Conservation (phyloP, 257 asterid genomes). For the Jasminum sambac region DNA sequence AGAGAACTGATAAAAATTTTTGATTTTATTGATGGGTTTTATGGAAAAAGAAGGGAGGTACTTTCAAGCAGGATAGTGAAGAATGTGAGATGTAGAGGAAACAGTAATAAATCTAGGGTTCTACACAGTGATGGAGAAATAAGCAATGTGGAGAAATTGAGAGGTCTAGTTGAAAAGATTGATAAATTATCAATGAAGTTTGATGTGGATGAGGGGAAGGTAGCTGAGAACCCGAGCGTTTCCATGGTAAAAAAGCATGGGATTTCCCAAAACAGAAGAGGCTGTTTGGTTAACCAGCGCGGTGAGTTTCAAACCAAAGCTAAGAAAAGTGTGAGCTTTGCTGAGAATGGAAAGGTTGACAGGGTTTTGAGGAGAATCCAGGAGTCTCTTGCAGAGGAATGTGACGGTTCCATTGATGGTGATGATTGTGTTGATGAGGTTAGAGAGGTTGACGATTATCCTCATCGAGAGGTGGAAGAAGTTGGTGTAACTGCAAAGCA, state of each 20-base stretch:
- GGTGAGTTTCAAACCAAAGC: constrained; percentile 43
- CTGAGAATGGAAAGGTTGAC: constrained; percentile 48
- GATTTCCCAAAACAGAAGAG: constrained; percentile 20
- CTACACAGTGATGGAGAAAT: constrained; percentile 22
- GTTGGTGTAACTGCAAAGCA: constrained; percentile 39
- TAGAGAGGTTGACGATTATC: constrained; percentile 34
- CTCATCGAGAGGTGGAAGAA: constrained; percentile 47
- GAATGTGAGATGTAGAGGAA: constrained; percentile 33
- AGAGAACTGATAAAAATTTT: constrained; percentile 55
- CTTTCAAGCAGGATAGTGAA: constrained; percentile 34
- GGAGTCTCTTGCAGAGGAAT: constrained; percentile 27
- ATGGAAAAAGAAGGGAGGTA: constrained; percentile 32
- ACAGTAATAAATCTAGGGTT: constrained; percentile 36
- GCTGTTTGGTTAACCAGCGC: constrained; percentile 28
- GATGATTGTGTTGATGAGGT: constrained; percentile 24
- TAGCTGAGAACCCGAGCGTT: constrained; percentile 24
- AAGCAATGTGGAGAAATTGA: constrained; percentile 34
- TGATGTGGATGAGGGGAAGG: constrained; percentile 44
- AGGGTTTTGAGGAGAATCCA: constrained; percentile 24
- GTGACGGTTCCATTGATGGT: constrained; percentile 32
- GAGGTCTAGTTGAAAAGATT: constrained; percentile 46
- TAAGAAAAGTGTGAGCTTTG: constrained; percentile 70
- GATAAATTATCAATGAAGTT: constrained; percentile 47
- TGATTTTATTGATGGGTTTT: constrained; percentile 51
- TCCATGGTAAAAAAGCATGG: constrained; percentile 27